Conservation (phyloP, 2,329 filamentous ascomycete species). For the Colletotrichum tamarilloi region DNA sequence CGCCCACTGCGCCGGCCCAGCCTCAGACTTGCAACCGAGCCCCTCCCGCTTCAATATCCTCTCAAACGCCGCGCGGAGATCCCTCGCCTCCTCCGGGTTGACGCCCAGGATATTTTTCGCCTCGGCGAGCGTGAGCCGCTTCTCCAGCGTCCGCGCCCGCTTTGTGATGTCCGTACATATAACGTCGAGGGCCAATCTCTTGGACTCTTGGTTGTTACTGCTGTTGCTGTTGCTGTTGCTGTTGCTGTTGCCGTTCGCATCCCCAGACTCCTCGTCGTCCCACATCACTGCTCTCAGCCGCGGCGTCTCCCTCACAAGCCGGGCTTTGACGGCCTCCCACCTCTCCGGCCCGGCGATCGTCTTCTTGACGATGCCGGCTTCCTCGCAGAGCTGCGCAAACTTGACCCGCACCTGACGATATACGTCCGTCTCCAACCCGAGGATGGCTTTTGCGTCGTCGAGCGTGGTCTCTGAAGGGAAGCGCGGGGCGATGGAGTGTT, state of each 20-base stretch:
- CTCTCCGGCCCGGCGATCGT: constrained; percentile 77
- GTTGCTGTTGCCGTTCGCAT: no score
- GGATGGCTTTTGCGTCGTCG: constrained; percentile 78
- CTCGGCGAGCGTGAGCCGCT: constrained; percentile 77
- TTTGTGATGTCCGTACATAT: constrained; percentile 88
- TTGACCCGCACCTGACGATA: constrained; percentile 74
- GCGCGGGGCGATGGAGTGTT: constrained; percentile 71
- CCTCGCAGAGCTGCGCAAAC: constrained; percentile 78
- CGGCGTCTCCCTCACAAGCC: constrained; percentile 71
- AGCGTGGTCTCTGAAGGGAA: constrained; percentile 88
- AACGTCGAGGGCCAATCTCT: constrained; percentile 78
- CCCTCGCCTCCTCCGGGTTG: constrained; percentile 61
- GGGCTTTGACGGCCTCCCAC: constrained; percentile 78
- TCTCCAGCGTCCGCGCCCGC: constrained; percentile 73
- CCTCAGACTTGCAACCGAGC: constrained; percentile 79
- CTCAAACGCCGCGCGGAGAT: constrained; percentile 74
- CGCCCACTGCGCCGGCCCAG: constrained; percentile 77
- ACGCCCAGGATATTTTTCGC: constrained; percentile 71
- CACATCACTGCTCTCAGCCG: constrained; percentile 74
- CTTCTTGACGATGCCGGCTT: constrained; percentile 78
- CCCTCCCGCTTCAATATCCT: constrained; percentile 72
- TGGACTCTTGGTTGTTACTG: constrained; percentile 63
- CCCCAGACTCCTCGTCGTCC: constrained; percentile 56
- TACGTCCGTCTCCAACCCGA: constrained; percentile 70
- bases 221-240: no score